Percentiles rank a stretch among this genome's conserved stretches.
Conservation (phyloP, 345 rosid genomes). For the Punica granatum region DNA sequence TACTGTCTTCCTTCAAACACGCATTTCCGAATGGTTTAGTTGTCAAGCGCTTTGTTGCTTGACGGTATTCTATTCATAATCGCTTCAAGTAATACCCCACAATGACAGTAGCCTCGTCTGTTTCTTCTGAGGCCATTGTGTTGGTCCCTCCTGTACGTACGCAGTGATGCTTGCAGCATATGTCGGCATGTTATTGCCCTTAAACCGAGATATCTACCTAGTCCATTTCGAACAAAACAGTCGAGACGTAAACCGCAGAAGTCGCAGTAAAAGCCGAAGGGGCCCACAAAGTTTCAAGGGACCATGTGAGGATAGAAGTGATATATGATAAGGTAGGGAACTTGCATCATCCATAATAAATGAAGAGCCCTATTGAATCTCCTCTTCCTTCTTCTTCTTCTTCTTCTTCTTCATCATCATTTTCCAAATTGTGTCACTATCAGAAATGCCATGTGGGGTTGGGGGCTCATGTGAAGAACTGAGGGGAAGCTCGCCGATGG, state of each 20-base stretch:
- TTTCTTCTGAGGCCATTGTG: background rate
- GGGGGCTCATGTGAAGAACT: background rate
- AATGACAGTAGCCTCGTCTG: background rate
- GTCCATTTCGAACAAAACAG: background rate
- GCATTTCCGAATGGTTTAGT: too few relatives aligned
- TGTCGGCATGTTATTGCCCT: background rate
- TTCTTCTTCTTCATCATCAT: background rate
- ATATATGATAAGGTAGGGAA: background rate
- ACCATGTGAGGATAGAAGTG: background rate
- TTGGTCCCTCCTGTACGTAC: background rate
- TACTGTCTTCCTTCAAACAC: background rate
- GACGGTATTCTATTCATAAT: background rate
- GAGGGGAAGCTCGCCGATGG: background rate
- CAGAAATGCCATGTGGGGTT: conserved; percentile 3
- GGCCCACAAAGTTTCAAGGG: background rate
- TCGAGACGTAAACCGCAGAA: background rate
- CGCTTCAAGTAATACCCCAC: background rate
- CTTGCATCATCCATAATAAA: background rate
- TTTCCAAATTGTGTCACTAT: background rate
- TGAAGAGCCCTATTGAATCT: background rate
- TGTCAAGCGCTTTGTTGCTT: background rate
- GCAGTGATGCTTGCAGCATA: background rate
- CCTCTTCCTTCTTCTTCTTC: background rate
- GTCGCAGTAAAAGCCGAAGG: background rate
- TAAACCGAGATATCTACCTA: background rate